Conservation (phyloP, 2,329 filamentous ascomycete species). For the Colletotrichum simmondsii region DNA sequence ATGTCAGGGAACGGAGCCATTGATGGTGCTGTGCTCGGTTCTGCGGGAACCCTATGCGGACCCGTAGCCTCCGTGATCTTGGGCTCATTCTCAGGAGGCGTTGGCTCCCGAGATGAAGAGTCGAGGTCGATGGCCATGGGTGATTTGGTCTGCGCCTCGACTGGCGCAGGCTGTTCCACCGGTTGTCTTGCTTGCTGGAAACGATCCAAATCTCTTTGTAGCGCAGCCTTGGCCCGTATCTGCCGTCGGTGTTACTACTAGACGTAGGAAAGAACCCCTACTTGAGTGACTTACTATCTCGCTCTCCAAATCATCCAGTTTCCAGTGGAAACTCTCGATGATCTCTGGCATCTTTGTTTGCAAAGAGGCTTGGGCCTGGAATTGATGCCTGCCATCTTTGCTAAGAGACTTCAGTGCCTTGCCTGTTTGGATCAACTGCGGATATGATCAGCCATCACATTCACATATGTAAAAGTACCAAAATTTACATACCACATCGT, state of each 20-base stretch:
- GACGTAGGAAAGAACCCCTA: background rate
- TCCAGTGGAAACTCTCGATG: conserved; percentile 61
- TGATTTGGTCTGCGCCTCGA: conserved; percentile 48
- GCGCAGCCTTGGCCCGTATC: conserved; percentile 64
- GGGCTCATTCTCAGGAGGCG: conserved; percentile 9
- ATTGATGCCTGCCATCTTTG: conserved; percentile 51
- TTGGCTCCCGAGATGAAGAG: conserved; percentile 43
- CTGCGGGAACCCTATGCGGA: conserved; percentile 29
- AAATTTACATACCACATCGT: conserved; percentile 60
- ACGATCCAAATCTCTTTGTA: conserved; percentile 64
- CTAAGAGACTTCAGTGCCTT: conserved; percentile 64
- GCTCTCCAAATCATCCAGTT: conserved; percentile 66
- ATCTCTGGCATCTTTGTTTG: conserved; percentile 58
- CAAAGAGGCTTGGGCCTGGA: conserved; percentile 44
- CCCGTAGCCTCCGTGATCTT: conserved; percentile 12
- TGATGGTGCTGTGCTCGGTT: conserved; percentile 45
- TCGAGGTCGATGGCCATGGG: conserved; percentile 50
- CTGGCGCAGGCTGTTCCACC: conserved; percentile 38
- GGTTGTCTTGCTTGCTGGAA: conserved; percentile 40
- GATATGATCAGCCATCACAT: conserved; percentile 17
- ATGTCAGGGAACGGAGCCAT: conserved; percentile 68
- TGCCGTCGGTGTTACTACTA: conserved; percentile 37
- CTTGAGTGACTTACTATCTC: conserved; percentile 60
- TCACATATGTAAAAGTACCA: background rate
- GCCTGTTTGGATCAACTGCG: conserved; percentile 67